phyloP scores from a whole-genome alignment of 2,329 filamentous ascomycete genomes.

The Alternaria burnsii region DNA sequence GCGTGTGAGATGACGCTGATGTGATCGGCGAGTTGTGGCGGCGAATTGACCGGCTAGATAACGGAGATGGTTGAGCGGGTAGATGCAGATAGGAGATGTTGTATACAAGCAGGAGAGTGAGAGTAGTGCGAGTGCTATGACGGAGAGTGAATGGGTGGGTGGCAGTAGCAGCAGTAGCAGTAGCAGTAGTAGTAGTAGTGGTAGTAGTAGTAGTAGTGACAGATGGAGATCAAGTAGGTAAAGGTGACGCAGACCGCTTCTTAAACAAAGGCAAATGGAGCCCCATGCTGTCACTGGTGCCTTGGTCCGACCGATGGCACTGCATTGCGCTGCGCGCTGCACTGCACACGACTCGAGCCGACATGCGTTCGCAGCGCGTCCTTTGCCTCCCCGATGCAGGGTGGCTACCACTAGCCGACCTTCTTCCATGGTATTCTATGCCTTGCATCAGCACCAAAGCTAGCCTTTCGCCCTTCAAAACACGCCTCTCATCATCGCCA shows the following conservation, averaged over 20 bases:
- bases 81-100: background rate
- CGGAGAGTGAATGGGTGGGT: background rate
- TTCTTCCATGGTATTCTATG: slow-evolving; percentile 18
- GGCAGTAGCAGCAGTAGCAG: background rate
- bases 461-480: background rate
- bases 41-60: slow-evolving; percentile 19
- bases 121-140: background rate
- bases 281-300: slow-evolving; percentile 14
- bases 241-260: slow-evolving; percentile 29
- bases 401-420: slow-evolving; percentile 21
- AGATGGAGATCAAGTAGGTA: slow-evolving; percentile 4
- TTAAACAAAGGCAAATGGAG: slow-evolving; percentile 20
- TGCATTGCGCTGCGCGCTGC: slow-evolving; percentile 2
- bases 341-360: slow-evolving; percentile 29
- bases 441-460: slow-evolving; percentile 3
- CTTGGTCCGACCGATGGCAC: slow-evolving; percentile 11
- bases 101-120: background rate
- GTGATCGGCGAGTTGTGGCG: slow-evolving; percentile 15
- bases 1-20: background rate
- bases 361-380: slow-evolving; percentile 27
- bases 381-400: slow-evolving; percentile 19
- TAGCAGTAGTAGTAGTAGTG: background rate
- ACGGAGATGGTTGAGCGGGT: slow-evolving; percentile 14
- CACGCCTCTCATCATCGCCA: background rate
- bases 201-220: background rate